Conservation (phyloP, 1,284 basidiomycete species). For the Trametes sp. region DNA sequence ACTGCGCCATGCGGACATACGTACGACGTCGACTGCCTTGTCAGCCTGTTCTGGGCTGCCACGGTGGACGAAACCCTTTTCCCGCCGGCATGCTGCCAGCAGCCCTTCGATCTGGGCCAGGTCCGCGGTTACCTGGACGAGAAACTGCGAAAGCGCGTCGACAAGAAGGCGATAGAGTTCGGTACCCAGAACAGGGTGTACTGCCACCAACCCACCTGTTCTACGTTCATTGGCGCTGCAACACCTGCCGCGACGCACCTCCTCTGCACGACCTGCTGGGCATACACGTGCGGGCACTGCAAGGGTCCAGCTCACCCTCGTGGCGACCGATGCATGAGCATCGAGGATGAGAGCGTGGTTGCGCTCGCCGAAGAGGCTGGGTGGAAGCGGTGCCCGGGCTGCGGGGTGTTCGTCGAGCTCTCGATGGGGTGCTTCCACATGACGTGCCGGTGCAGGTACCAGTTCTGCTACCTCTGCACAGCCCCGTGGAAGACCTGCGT, state of each 20-base stretch:
- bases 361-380: slow-evolving; percentile 44
- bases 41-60: slow-evolving; percentile 46
- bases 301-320: slow-evolving; percentile 48
- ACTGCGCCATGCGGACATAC: slow-evolving; percentile 47
- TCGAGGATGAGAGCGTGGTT: slow-evolving; percentile 48
- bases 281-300: slow-evolving; percentile 51
- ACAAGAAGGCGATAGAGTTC: slow-evolving; percentile 46
- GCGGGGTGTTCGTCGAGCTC: slow-evolving; percentile 47
- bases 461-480: slow-evolving; percentile 57
- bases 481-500: slow-evolving; percentile 59
- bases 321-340: slow-evolving; percentile 31
- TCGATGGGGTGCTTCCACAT: slow-evolving; percentile 50
- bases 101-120: slow-evolving; percentile 40
- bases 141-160: slow-evolving; percentile 36
- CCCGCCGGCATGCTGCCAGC: slow-evolving; percentile 52
- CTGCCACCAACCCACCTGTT: slow-evolving; percentile 52
- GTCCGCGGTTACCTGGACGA: slow-evolving; percentile 38
- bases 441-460: slow-evolving; percentile 45
- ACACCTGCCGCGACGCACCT: slow-evolving; percentile 26
- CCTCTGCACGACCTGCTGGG: slow-evolving; percentile 48
- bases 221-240: slow-evolving; percentile 59
- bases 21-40: slow-evolving; percentile 49
- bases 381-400: slow-evolving; percentile 53
- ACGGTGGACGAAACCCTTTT: slow-evolving; percentile 51
- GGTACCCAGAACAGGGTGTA: slow-evolving; percentile 48